Evolutionary conservation across 2,329 filamentous ascomycete species (phyloP), one percentile per base, ranked within the genome.

Genomic region (Cladophialophora bantiana): DNA sequence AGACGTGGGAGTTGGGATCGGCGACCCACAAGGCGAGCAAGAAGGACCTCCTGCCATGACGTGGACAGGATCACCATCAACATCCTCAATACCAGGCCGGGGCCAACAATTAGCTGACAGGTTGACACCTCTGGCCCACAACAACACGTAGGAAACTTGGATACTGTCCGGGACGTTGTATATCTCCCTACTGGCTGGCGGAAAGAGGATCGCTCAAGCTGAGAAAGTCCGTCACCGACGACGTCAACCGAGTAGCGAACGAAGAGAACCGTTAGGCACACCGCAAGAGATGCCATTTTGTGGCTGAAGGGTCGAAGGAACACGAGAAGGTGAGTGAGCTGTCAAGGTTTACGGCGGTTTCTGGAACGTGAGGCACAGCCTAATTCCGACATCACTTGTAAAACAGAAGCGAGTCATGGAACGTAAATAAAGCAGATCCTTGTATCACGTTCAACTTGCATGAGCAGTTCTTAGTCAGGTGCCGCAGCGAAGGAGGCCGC

Each of bases 41-140:
- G 36, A 56, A 7, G 36, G 53, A 18, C 36, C 15, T 15, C 36
- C 32, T 6, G 18, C 31, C 32, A 36, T 9, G 12, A 56, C 4
- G 3, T 56, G 53, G 13, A 56, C 32, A n/a, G 32, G 32, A 7
- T 35, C 32, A n/a, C 10, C 12, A 6, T 31, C 34, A 10, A 15
- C 15, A n/a, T 36, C 53, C 10, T 26, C 53, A 56, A 18, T 12
- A n/a, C 4, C 13, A n/a, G 10, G 4, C 18, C 32, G 18, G n/a
- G 53, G 53, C 53, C 53, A 56, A 56, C 53, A 56, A 20, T 56
- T 56, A n/a, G 36, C 20, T n/a, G 53, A 56, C 3, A 56, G n/a
- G 12, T 56, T 56, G 31, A 56, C 53, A 9, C 53, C 53, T 36
- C 31, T 15, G 34, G 32, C n/a, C 53, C 53, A 56, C 20, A 31